Evolutionary conservation across 108 stramenopile genomes (phyloP).

Genomic region (Asterionellopsis glacialis): DNA sequence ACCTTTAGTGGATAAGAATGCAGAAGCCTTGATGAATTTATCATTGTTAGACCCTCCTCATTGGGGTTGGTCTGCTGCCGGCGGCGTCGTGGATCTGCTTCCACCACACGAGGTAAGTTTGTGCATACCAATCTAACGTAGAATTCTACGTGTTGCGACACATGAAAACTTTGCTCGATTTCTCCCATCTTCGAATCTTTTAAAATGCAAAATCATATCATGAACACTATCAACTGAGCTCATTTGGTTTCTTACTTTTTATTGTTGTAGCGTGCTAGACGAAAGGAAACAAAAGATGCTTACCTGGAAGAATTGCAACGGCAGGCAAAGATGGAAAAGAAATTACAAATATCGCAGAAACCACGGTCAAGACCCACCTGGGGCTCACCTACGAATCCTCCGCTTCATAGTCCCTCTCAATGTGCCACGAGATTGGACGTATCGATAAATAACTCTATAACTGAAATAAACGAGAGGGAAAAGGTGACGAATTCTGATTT

Average conservation of each 20-base stretch:
- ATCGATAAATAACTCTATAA: no score
- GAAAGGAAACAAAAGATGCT: conserved; percentile 10
- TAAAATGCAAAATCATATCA: no score
- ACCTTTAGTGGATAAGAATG: neutral
- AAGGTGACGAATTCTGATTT: no score
- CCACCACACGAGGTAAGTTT: conserved; percentile 65
- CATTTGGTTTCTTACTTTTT: neutral
- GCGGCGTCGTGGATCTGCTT: conserved; percentile 58
- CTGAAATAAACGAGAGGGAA: no score
- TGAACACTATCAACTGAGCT: neutral
- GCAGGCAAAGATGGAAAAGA: neutral
- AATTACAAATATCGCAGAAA: neutral
- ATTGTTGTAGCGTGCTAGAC: conserved; percentile 21
- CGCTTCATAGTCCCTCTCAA: no score
- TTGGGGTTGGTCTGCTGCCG: conserved; percentile 79
- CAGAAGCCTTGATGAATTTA: conserved; percentile 27
- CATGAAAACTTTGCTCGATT: no score
- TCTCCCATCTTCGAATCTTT: no score
- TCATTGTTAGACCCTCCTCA: conserved; percentile 62
- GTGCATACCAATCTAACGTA: neutral
- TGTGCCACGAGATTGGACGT: no score
- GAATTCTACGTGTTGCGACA: conserved; percentile 1
- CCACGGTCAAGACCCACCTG: neutral
- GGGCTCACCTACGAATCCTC: no score
- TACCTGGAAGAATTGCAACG: conserved; percentile 11